Evolutionary conservation across 1,284 basidiomycete genomes (phyloP), one percentile per base, ranked within the genome.

Genomic region (Apiotrichum siamense): DNA sequence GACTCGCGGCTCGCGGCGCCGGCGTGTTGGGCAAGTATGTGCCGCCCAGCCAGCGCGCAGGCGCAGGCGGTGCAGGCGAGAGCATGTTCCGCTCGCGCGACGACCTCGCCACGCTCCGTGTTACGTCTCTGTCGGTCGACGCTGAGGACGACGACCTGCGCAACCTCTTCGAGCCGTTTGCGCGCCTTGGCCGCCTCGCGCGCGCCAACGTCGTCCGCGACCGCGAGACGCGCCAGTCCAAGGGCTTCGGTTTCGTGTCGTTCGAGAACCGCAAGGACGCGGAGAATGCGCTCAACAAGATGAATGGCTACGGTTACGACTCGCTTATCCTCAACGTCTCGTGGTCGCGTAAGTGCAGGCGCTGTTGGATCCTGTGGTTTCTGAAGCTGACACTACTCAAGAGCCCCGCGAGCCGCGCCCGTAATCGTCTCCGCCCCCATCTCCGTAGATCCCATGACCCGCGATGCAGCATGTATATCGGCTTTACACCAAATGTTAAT

Each of bases 71-170:
- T 49, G 75, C 82, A 12, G 91, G 90, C 54, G 90, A 91, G 69
- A 80, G 84, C 18, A 92, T 92, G 88, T 81, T 81, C 59, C 56
- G 74, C 66, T 49, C 55, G 40, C 81, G 92, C 46, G 94, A 97
- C 73, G 94, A 98, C 68, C 80, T 94, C 24, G 94, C 96, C 4
- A 99, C 96, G 0, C 81, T 99, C 23, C 89, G 96, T 45, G 90
- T 99, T 62, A 97, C 96, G 37, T 98, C 97, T 68, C 86, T 99
- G 56, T 91, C 88, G 27, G 87, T 92, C 72, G 96, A 98, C 66
- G 91, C 91, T 1, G 84, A 89, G 64, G 96, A 98, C 72, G 86
- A 86, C 70, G 96, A 98, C 75, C 78, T 99, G 45, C 85, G 93
- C 54, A 90, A 91, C 25, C 80, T 99, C 21, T 98, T 99, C 73